Evolutionary conservation across 148 eudicot species (phyloP).

Genomic region (Pouteria glomerata): DNA sequence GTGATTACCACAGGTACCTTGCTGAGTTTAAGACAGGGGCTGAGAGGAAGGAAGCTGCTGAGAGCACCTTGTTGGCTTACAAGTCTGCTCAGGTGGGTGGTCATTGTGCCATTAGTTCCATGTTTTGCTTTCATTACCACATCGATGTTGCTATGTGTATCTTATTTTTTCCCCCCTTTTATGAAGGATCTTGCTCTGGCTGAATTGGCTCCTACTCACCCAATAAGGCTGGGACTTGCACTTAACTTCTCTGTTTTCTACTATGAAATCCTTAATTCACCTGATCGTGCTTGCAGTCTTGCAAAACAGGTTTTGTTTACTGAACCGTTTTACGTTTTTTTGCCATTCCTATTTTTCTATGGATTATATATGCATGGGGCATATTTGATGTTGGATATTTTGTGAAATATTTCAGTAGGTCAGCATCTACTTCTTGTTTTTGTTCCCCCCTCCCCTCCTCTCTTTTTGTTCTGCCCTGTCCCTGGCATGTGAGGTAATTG

Average conservation of each 20-base stretch:
- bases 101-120: background rate
- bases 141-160: background rate
- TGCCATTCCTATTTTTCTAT: background rate
- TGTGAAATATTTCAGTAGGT: background rate
- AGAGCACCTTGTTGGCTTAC: slow-evolving; percentile 69
- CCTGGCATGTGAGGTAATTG: no score
- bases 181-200: slow-evolving; percentile 68
- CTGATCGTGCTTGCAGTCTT: slow-evolving; percentile 80
- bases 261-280: slow-evolving; percentile 75
- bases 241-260: slow-evolving; percentile 86
- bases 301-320: slow-evolving; percentile 43
- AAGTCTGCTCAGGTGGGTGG: slow-evolving; percentile 75
- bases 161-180: slow-evolving; percentile 6
- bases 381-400: background rate
- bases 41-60: slow-evolving; percentile 87
- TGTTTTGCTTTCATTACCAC: background rate
- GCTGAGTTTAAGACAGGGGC: slow-evolving; percentile 78
- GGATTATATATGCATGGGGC: background rate
- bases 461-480: no score
- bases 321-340: background rate
- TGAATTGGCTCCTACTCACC: slow-evolving; percentile 80
- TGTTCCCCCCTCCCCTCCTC: no score
- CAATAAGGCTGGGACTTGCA: slow-evolving; percentile 89
- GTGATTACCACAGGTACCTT: slow-evolving; percentile 72
- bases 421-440: no score